Percentiles rank a stretch among this genome's conserved stretches.
phyloP scores from a whole-genome alignment of 148 eudicot genomes.

The Vaccinium darrowii region DNA sequence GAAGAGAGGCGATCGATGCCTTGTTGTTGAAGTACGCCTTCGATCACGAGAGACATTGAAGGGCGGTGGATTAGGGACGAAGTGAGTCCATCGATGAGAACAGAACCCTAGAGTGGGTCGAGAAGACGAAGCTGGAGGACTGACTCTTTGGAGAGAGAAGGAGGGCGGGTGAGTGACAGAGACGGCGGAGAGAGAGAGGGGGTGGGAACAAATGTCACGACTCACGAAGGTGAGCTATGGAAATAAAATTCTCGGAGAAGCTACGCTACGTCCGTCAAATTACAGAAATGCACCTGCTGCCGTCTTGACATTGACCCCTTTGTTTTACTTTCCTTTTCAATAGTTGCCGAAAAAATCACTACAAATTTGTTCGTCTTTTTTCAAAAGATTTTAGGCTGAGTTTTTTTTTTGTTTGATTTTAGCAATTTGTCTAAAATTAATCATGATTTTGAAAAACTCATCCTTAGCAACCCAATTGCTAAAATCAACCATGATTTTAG shows the following conservation, averaged over 20 bases:
- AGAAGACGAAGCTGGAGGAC: neutral
- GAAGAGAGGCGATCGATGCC: slow-evolving; percentile 23
- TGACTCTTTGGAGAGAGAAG: neutral
- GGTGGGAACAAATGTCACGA: neutral
- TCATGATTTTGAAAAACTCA: too few species aligned
- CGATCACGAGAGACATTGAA: slow-evolving; percentile 21
- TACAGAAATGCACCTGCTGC: neutral
- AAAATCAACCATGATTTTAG: too few species aligned
- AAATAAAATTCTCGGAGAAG: neutral
- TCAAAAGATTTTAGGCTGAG: too few species aligned
- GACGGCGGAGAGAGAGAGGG: neutral
- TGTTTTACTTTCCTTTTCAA: too few species aligned
- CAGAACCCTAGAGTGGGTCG: neutral
- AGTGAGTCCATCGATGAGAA: slow-evolving; percentile 10
- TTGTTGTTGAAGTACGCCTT: slow-evolving; percentile 6
- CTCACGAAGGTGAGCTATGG: neutral
- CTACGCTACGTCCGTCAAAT: neutral
- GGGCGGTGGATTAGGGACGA: neutral
- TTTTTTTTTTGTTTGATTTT: too few species aligned
- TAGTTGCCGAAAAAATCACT: too few species aligned
- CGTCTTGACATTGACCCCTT: neutral
- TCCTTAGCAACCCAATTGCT: too few species aligned
- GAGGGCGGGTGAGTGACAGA: neutral
- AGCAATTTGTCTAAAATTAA: too few species aligned
- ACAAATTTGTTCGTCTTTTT: too few species aligned